phyloP scores from a whole-genome alignment of 305 asterid genomes.

The Fraxinus dipetala region DNA sequence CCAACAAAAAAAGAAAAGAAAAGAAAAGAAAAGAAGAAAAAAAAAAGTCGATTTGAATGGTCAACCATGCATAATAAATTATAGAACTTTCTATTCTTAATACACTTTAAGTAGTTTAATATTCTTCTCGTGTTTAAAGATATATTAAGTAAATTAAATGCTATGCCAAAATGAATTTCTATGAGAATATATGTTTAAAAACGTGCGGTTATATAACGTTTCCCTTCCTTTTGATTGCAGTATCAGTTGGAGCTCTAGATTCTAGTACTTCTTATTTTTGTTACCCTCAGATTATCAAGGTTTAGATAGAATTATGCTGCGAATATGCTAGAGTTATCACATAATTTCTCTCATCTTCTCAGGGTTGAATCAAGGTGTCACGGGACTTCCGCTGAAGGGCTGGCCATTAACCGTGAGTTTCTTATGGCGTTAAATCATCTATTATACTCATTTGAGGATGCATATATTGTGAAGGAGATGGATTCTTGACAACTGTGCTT shows the following conservation, averaged over 20 bases:
- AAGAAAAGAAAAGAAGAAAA: too few species aligned
- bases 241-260: neutral
- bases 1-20: neutral
- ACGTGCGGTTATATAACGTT: neutral
- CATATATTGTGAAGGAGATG: neutral
- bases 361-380: slow-evolving; percentile 88
- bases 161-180: neutral
- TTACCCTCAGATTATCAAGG: neutral
- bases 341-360: slow-evolving; percentile 28
- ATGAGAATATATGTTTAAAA: neutral
- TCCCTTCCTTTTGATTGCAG: neutral
- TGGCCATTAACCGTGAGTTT: slow-evolving; percentile 97
- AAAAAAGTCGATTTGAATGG: neutral
- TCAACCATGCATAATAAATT: neutral
- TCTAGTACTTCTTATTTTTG: neutral
- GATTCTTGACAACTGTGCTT: slow-evolving; percentile 19
- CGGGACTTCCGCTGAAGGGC: slow-evolving; percentile 92
- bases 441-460: slow-evolving; percentile 10
- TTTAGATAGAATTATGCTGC: neutral
- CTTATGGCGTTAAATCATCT: slow-evolving; percentile 21
- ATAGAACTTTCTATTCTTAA: neutral
- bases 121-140: neutral
- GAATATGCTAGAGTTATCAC: neutral
- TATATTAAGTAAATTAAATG: neutral
- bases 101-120: neutral